These are phyloP conservation scores for Leccinum subspadiceum DNA, from an alignment of 1,284 basidiomycete species.

Conservation along the genomic window DNA sequence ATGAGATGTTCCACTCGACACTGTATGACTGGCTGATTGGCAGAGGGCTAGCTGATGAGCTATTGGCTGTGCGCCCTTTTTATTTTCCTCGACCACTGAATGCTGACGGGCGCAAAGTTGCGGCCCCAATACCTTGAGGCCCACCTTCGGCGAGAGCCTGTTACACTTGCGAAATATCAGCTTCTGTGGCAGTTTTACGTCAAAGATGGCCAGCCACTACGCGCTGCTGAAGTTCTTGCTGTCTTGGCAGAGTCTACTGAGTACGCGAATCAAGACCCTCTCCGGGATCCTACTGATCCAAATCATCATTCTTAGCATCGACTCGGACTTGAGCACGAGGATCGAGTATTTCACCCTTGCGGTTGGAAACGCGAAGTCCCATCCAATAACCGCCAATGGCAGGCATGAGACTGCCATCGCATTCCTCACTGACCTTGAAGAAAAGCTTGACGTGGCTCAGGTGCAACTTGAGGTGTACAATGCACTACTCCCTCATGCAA, in stretches of 20 bases:
- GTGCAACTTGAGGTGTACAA: slow-evolving; percentile 90
- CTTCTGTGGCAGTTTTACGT: slow-evolving; percentile 97
- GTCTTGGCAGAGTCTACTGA: slow-evolving; percentile 83
- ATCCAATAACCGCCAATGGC: slow-evolving; percentile 74
- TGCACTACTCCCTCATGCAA: slow-evolving; percentile 57
- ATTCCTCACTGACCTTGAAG: slow-evolving; percentile 87
- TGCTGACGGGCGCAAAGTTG: slow-evolving; percentile 50
- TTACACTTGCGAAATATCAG: slow-evolving; percentile 80
- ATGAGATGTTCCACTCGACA: slow-evolving; percentile 92
- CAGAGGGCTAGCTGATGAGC: slow-evolving; percentile 79
- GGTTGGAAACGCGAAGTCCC: slow-evolving; percentile 93
- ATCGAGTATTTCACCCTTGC: slow-evolving; percentile 92
- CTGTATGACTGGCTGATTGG: slow-evolving; percentile 93
- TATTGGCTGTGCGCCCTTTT: slow-evolving; percentile 71
- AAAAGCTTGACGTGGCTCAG: slow-evolving; percentile 95
- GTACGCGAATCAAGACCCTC: slow-evolving; percentile 43
- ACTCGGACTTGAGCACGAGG: slow-evolving; percentile 67
- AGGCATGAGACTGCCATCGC: slow-evolving; percentile 84
- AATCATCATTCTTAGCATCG: slow-evolving; percentile 47
- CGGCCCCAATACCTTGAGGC: slow-evolving; percentile 83
- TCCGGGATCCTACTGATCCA: neutral
- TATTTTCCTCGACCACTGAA: slow-evolving; percentile 7
- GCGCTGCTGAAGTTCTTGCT: slow-evolving; percentile 87
- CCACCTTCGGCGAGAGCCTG: slow-evolving; percentile 83
- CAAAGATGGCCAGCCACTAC: slow-evolving; percentile 80